A percentile compares a stretch with the other conserved stretches of the same genome.
These are phyloP conservation scores for Poronia punctata DNA, from an alignment of 495 filamentous ascomycete species.

Conservation along the genomic window DNA sequence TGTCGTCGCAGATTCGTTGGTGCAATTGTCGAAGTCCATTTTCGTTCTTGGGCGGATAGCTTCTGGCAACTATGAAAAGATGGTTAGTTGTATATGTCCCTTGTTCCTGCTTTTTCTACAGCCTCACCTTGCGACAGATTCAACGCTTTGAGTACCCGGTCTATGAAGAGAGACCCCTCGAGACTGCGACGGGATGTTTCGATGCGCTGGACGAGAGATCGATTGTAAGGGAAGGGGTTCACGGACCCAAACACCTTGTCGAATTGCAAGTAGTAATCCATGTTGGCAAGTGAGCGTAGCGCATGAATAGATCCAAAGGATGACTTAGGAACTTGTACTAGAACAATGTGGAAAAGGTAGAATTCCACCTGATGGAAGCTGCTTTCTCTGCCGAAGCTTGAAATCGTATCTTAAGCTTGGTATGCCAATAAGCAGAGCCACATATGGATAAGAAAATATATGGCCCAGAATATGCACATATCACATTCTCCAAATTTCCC, in stretches of 20 bases:
- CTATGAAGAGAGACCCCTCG: conserved; percentile 65
- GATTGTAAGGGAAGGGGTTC: conserved; percentile 55
- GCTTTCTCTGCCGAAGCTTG: too few relatives aligned
- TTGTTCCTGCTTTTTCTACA: too few relatives aligned
- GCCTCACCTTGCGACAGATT: conserved; percentile 57
- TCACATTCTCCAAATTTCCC: too few relatives aligned
- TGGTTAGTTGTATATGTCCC: too few relatives aligned
- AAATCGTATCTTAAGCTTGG: too few relatives aligned
- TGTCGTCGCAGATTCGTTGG: conserved; percentile 51
- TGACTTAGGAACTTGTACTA: too few relatives aligned
- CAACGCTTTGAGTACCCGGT: conserved; percentile 63
- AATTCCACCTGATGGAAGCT: too few relatives aligned
- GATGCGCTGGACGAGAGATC: conserved; percentile 50
- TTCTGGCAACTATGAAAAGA: conserved; percentile 27
- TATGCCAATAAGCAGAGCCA: too few relatives aligned
- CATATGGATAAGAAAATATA: too few relatives aligned
- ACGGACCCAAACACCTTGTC: conserved; percentile 57
- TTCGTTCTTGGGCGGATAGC: conserved; percentile 64
- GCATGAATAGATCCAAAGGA: too few relatives aligned
- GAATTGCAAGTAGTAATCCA: conserved; percentile 48
- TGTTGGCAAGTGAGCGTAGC: conserved; percentile 10
- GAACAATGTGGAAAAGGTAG: too few relatives aligned
- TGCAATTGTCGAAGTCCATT: conserved; percentile 58
- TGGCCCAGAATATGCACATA: too few relatives aligned
- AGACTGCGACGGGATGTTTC: conserved; percentile 53